Evolutionary conservation across 331 rosid species (phyloP).

Genomic region (Cydonia oblonga): DNA sequence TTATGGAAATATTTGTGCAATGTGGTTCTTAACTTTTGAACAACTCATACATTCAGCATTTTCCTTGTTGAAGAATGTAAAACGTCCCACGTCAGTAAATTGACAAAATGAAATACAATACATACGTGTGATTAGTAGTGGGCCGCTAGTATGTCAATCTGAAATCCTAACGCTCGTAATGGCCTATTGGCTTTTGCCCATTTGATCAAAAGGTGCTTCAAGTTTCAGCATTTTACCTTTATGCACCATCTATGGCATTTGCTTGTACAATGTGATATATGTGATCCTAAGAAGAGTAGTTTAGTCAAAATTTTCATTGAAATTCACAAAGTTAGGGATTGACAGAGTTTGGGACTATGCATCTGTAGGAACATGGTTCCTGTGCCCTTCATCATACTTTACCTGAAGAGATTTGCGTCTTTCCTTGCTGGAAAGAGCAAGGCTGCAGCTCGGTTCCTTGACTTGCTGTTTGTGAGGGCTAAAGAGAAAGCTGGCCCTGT

Average conservation of each 20-base stretch:
- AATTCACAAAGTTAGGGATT: conserved; percentile 8
- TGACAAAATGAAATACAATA: background rate
- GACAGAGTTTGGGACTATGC: conserved; percentile 5
- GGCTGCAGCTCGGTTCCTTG: conserved; percentile 42
- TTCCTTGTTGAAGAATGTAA: background rate
- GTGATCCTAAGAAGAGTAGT: background rate
- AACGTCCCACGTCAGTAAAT: background rate
- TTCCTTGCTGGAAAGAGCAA: conserved; percentile 62
- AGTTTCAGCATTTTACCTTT: background rate
- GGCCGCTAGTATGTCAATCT: background rate
- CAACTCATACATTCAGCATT: background rate
- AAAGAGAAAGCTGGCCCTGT: conserved; percentile 88
- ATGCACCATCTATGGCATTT: background rate
- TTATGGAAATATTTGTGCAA: background rate
- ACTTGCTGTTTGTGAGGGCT: conserved; percentile 57
- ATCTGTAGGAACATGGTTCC: conserved; percentile 84
- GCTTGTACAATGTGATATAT: background rate
- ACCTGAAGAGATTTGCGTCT: conserved; percentile 56
- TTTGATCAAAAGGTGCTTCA: background rate
- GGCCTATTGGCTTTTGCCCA: background rate
- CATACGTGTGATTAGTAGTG: background rate
- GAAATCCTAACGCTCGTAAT: background rate
- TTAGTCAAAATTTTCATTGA: background rate
- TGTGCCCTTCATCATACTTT: conserved; percentile 78
- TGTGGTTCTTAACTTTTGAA: background rate